A percentile compares a stretch with the other conserved stretches of the same genome.
Evolutionary conservation across 1,139 yeast genomes (phyloP).

Genomic region (Taphrina sp.): DNA sequence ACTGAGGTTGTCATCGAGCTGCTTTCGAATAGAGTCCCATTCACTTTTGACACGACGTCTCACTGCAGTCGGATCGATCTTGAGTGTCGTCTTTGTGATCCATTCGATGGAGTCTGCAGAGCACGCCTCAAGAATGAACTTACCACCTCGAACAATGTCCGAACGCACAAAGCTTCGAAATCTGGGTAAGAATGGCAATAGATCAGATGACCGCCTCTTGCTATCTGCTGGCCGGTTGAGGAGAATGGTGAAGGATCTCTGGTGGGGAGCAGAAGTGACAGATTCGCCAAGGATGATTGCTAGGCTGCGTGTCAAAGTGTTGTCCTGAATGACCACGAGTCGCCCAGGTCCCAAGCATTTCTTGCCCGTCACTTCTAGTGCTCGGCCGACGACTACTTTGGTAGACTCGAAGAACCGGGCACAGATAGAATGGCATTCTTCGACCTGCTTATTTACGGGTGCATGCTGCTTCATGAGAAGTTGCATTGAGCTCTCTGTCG

Average conservation of each 20-base stretch:
- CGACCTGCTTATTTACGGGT: neutral
- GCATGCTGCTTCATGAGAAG: conserved; percentile 38
- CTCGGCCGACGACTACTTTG: neutral
- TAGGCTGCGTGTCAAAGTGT: conserved; percentile 48
- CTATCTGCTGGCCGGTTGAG: conserved; percentile 18
- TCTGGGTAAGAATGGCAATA: conserved; percentile 38
- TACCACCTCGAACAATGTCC: conserved; percentile 6
- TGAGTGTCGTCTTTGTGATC: conserved; percentile 30
- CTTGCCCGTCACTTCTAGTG: conserved; percentile 33
- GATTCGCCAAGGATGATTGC: conserved; percentile 51
- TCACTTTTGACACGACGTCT: conserved; percentile 26
- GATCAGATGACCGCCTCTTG: conserved; percentile 35
- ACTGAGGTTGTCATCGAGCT: conserved; percentile 47
- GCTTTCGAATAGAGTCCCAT: conserved; percentile 41
- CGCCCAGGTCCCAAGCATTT: conserved; percentile 51
- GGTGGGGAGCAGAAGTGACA: conserved; percentile 16
- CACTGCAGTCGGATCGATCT: conserved; percentile 24
- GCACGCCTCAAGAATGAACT: conserved; percentile 26
- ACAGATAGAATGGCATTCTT: conserved; percentile 11
- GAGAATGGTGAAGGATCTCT: conserved; percentile 32
- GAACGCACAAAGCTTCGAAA: conserved; percentile 27
- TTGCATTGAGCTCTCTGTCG: conserved; percentile 53
- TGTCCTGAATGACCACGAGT: conserved; percentile 59
- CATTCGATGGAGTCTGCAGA: conserved; percentile 37
- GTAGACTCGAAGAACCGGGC: conserved; percentile 8